Percentiles rank a stretch among this genome's conserved stretches.
phyloP scores from a whole-genome alignment of 2,329 filamentous ascomycete species.

The Trichoderma oligosporum region DNA sequence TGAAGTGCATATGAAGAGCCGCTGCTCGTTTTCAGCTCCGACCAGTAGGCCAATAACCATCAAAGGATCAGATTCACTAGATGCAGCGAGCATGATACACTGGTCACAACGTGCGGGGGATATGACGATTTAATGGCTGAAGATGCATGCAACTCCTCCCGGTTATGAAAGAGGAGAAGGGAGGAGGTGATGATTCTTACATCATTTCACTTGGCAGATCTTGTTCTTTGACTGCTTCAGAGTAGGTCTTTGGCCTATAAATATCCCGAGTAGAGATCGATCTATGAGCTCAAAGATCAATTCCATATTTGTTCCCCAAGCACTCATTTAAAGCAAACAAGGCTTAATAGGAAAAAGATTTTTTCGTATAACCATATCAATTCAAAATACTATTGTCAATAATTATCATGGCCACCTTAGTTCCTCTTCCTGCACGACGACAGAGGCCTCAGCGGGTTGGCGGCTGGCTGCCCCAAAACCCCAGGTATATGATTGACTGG shows the following conservation, averaged over 20 bases:
- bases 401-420: not conserved
- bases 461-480: conserved; percentile 15
- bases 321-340: not conserved
- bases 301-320: not conserved
- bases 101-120: not conserved
- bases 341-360: no score
- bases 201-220: not conserved
- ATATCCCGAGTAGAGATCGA: not conserved
- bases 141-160: not conserved
- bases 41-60: not conserved
- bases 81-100: not conserved
- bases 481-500: conserved; percentile 1
- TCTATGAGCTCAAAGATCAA: not conserved
- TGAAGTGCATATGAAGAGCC: not conserved
- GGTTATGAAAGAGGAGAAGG: not conserved
- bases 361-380: not conserved
- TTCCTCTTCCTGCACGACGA: not conserved
- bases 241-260: not conserved
- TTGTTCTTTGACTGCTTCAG: not conserved
- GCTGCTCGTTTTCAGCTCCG: not conserved
- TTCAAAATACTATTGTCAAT: not conserved
- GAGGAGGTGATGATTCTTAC: not conserved
- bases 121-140: not conserved
- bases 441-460: conserved; percentile 1
- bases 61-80: no score